These are phyloP conservation scores for Crucibulum laeve DNA, from an alignment of 768 basidiomycete genomes.

Conservation along the genomic window DNA sequence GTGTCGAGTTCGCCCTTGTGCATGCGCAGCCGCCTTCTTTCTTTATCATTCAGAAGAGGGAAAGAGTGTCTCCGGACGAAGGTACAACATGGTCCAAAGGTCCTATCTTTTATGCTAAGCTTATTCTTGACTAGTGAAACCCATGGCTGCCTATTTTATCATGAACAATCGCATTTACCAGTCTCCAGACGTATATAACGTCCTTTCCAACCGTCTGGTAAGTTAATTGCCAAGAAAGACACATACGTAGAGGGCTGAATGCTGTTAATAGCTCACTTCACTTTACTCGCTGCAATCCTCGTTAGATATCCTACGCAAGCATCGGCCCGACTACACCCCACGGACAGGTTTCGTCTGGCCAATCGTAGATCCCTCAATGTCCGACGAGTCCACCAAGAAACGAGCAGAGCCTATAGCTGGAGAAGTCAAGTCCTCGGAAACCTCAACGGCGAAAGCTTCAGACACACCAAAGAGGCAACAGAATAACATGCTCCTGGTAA, in stretches of 20 bases:
- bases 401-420: conserved; percentile 23
- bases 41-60: conserved; percentile 88
- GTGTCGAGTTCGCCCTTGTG: conserved; percentile 83
- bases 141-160: conserved; percentile 82
- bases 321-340: conserved; percentile 81
- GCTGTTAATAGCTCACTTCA: conserved; percentile 51
- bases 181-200: conserved; percentile 78
- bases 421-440: conserved; percentile 5
- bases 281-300: conserved; percentile 72
- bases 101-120: conserved; percentile 4
- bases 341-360: conserved; percentile 85
- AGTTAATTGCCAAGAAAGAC: conserved; percentile 12
- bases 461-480: conserved; percentile 50
- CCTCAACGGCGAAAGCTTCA: conserved; percentile 6
- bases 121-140: conserved; percentile 45
- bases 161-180: conserved; percentile 89
- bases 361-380: conserved; percentile 52
- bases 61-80: conserved; percentile 79
- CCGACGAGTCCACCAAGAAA: conserved; percentile 38
- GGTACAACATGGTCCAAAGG: conserved; percentile 47
- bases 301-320: conserved; percentile 64
- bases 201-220: conserved; percentile 82
- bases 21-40: conserved; percentile 76
- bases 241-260: background rate
- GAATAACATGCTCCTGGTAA: conserved; percentile 64